phyloP scores from a whole-genome alignment of 2,329 filamentous ascomycete species.

The Phialophora chinensis region DNA sequence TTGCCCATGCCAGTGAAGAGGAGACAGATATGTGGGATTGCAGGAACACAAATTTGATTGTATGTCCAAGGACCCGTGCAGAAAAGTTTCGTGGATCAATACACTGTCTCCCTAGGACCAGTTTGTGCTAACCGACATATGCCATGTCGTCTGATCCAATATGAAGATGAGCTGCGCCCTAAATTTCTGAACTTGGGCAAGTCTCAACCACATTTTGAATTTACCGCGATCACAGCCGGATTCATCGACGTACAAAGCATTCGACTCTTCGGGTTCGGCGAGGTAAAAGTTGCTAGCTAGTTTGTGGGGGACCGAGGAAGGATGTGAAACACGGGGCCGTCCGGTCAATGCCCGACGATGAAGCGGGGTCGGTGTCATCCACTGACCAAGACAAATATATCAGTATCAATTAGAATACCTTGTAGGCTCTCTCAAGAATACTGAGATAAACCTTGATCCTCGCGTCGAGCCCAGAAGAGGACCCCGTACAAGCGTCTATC shows the following conservation, averaged over 20 bases:
- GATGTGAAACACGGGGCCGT: neutral
- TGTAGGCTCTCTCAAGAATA: neutral
- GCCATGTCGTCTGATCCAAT: too few species aligned
- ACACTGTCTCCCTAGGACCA: neutral
- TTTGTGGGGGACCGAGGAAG: neutral
- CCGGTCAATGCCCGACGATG: neutral
- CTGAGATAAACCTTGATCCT: neutral
- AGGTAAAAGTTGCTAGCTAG: neutral
- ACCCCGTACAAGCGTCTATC: neutral
- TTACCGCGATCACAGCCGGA: neutral
- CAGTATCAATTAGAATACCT: neutral
- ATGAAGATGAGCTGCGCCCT: neutral
- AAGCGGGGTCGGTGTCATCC: neutral
- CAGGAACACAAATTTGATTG: too few species aligned
- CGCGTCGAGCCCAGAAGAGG: neutral
- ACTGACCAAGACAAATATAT: neutral
- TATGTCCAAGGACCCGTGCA: too few species aligned
- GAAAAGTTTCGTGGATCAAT: neutral
- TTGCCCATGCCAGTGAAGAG: too few species aligned
- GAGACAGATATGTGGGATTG: neutral
- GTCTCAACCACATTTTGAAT: neutral
- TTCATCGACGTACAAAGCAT: too few species aligned
- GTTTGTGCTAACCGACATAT: neutral
- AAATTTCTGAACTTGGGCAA: neutral
- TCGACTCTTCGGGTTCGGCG: neutral